These are phyloP conservation scores for Cordyceps pruinosa DNA, from an alignment of 2,329 filamentous ascomycete genomes.

Conservation along the genomic window DNA sequence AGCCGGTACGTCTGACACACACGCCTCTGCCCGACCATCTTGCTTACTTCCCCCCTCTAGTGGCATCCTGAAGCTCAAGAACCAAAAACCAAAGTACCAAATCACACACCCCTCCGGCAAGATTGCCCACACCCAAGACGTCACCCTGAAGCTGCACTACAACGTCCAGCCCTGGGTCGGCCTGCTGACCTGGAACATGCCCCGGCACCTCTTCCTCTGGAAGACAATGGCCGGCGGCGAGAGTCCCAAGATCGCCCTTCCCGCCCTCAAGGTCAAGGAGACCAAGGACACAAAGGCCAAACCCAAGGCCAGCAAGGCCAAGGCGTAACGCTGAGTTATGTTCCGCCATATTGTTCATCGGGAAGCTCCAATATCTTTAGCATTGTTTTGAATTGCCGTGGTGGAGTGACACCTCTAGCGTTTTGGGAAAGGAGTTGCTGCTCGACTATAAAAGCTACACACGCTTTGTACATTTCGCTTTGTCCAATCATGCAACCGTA, in stretches of 20 bases:
- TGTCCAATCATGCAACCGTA: too few relatives aligned
- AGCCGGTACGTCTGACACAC: conserved; percentile 38
- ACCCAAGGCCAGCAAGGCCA: conserved; percentile 18
- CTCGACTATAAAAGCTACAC: background rate
- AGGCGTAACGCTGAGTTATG: background rate
- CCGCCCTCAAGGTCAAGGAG: conserved; percentile 56
- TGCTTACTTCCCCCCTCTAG: conserved; percentile 27
- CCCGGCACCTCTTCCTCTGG: conserved; percentile 53
- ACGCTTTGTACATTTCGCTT: background rate
- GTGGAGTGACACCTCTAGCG: background rate
- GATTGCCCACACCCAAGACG: conserved; percentile 66
- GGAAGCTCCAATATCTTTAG: background rate
- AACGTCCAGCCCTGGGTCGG: conserved; percentile 98
- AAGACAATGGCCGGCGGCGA: conserved; percentile 56
- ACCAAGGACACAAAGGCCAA: conserved; percentile 6
- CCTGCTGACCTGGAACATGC: conserved; percentile 71
- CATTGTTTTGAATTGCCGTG: background rate
- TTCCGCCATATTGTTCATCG: background rate
- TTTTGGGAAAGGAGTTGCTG: background rate
- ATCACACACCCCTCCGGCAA: conserved; percentile 83
- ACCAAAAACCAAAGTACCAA: conserved; percentile 92
- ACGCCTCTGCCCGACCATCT: background rate
- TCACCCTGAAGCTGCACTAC: conserved; percentile 78
- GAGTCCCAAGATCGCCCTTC: conserved; percentile 58
- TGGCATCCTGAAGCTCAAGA: conserved; percentile 69